Evolutionary conservation across 129 eudicot genomes (phyloP), one percentile per base, ranked within the genome.

Genomic region (Flaveria trinervia): DNA sequence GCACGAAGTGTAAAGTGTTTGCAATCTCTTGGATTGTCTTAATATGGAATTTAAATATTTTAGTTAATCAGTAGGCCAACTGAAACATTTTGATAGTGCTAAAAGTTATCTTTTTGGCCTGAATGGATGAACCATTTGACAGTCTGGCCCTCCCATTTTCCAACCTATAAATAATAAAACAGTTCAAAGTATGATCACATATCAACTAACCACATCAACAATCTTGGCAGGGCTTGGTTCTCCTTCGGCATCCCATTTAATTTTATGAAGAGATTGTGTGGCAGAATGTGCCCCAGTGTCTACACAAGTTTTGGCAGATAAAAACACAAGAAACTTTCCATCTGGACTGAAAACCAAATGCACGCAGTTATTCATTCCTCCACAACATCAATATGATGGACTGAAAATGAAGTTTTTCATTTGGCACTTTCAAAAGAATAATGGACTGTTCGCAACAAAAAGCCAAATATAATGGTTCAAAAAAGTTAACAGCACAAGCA

Each of bases 261-360:
- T 84, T 84, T 85, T 89, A 71, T 94, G 97, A 81, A 94, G 96
- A 51, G 99, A 91, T 65, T 91, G 80, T 72, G 97, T 91, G 51
- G 97, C 97, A 12, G 76, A 83, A 84, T 94, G 99, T 59, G 96
- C 98, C 70, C 99, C 90, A 13, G 99, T 79, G 68, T 94, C 97
- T 26, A 91, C 85, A 70, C 92, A 81, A 57, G 80, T 82, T 86
- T 88, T 89, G 30, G 99, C 92, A 79, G 99, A 94, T 22, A 94
- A 71, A 80, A 94, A 94, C 18, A 91, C 90, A 51, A 94, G 99
- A 81, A 70, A 79, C 76, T 82, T 87, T 49, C 99, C 97, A 85
- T 91, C 97, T 49, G 94, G 96, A 79, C 99, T 94, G 92, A 52
- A 79, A 90, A 83, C 68, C 68, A 66, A 79, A 72, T 8, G 73